Evolutionary conservation across 768 basidiomycete genomes (phyloP).

Genomic region (Pleurotus pulmonarius): DNA sequence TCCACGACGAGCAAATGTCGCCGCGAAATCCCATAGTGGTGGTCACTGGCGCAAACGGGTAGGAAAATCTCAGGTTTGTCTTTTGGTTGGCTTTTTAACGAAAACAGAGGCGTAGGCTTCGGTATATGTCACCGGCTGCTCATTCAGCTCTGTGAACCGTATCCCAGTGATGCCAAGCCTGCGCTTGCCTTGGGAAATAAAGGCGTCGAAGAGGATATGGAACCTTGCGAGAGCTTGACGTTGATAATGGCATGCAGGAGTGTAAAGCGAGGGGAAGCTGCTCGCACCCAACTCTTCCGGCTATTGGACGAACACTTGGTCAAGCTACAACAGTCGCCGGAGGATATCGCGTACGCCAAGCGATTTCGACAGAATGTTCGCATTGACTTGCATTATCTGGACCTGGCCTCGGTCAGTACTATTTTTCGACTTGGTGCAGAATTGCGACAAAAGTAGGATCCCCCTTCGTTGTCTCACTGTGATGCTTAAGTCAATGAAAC

Average conservation of each 20-base stretch:
- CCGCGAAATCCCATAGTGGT: conserved; percentile 45
- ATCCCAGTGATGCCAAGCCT: conserved; percentile 49
- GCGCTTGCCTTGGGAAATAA: background rate
- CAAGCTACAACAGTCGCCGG: conserved; percentile 25
- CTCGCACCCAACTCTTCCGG: conserved; percentile 48
- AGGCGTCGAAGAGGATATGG: conserved; percentile 12
- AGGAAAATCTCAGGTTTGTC: conserved; percentile 12
- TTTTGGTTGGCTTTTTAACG: background rate
- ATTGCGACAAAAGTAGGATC: conserved; percentile 43
- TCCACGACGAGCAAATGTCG: conserved; percentile 12
- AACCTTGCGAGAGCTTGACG: conserved; percentile 53
- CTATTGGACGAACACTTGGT: conserved; percentile 54
- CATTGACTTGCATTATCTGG: conserved; percentile 60
- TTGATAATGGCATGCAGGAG: conserved; percentile 82
- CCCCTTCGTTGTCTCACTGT: background rate
- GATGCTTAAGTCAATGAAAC: conserved; percentile 4
- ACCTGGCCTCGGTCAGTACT: conserved; percentile 58
- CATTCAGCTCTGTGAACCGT: conserved; percentile 52
- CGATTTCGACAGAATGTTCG: conserved; percentile 55
- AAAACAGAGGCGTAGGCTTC: conserved; percentile 72
- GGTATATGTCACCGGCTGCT: conserved; percentile 81
- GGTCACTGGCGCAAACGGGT: conserved; percentile 74
- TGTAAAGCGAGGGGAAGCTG: conserved; percentile 56
- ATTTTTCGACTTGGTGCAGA: conserved; percentile 61
- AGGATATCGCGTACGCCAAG: conserved; percentile 50